phyloP scores from a whole-genome alignment of 805 yeast species.

The Saccharomycopsis capsularis region DNA sequence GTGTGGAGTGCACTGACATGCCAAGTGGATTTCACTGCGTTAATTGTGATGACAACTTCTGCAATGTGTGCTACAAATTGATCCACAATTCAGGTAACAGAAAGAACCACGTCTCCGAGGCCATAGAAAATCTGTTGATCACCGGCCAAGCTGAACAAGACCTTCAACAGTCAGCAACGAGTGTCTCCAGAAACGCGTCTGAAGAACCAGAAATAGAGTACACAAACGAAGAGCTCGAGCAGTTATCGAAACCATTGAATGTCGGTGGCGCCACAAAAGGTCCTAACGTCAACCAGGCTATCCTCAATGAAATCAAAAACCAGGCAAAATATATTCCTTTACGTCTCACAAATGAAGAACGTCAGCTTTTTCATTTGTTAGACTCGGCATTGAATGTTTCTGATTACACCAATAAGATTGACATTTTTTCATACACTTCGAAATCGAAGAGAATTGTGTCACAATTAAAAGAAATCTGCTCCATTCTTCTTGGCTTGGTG shows the following conservation, averaged over 20 bases:
- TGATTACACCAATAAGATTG: conserved; percentile 75
- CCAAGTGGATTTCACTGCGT: conserved; percentile 56
- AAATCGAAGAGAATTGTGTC: conserved; percentile 65
- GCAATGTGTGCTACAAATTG: conserved; percentile 62
- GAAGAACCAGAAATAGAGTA: conserved; percentile 20
- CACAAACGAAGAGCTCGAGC: conserved; percentile 22
- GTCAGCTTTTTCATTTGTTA: conserved; percentile 56
- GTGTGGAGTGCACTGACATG: conserved; percentile 72
- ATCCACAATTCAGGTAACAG: conserved; percentile 65
- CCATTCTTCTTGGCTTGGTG: conserved; percentile 69
- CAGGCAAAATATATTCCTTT: conserved; percentile 57
- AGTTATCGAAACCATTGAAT: conserved; percentile 1
- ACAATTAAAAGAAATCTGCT: conserved; percentile 69
- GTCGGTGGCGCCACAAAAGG: conserved; percentile 19
- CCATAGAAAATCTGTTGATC: conserved; percentile 18
- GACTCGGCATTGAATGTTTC: conserved; percentile 76
- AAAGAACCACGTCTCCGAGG: conserved; percentile 36
- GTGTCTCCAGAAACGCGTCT: conserved; percentile 21
- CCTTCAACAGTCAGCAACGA: conserved; percentile 20
- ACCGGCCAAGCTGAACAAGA: conserved; percentile 14
- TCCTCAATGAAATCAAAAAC: conserved; percentile 35
- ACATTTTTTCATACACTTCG: conserved; percentile 57
- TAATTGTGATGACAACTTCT: conserved; percentile 60
- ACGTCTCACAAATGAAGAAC: conserved; percentile 59
- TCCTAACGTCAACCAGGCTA: conserved; percentile 20